Base-by-base conservation (phyloP, 306 rosid genomes). In the Lathyrus oleraceus region DNA sequence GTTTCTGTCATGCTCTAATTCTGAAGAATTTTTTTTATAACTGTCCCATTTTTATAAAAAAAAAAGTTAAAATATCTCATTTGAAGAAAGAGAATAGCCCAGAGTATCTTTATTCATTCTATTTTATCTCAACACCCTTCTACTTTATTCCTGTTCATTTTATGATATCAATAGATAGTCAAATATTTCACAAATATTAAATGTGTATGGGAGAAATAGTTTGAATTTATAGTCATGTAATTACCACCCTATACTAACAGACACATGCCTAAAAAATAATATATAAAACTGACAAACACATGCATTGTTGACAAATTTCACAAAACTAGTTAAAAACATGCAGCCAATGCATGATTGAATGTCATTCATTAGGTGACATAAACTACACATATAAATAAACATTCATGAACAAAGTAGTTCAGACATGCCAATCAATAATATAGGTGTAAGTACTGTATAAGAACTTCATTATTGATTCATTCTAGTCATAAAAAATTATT, bases 391-490 rank as follows among this genome's bases (percentile, higher is more conserved):
- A 56, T 17, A 23, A n/a, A 42, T 57, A 65, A 23, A 56, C 64
- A 64, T 63, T 43, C 79, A 77, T 67, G 71, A 69, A 57, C 23
- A 20, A 51, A 69, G 63, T 72, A 64, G 69, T 47, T 54, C 56
- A 68, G 12, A 30, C 70, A 62, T 68, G 69, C 16, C 70, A 16
- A 58, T 73, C 74, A 69, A 69, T 58, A 67, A 51, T 5, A 40
- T 25, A 8, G 27, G 9, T 35, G 39, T 35, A 35, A 20, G 14
- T 51, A 68, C 79, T 11, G 17, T 20, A 38, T 19, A 32, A 16
- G 3, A 35, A 27, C 28, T 44, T 67, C 7, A 47, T 38, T 58
- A 56, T 47, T 47, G 21, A 63, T 51, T 59, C 14, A 17, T 64
- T 36, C 45, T 48, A 17, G 14, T 73, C 53, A 51, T 49, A 73